Evolutionary conservation across 176 grass and related monocot genomes (phyloP), one percentile per base, ranked within the genome.

Genomic region (Aegilops longissima): DNA sequence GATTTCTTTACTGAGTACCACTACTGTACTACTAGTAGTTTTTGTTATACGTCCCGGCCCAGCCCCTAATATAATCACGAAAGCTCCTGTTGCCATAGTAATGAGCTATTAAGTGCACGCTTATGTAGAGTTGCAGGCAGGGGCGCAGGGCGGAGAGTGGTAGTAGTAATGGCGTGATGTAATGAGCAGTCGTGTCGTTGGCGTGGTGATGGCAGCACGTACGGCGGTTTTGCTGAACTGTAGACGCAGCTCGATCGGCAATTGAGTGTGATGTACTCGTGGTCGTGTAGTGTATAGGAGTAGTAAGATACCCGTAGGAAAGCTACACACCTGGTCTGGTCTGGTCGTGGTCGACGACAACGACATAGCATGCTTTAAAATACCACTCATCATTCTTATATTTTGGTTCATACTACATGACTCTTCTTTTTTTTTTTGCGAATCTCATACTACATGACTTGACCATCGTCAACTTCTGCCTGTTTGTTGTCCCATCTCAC

Each of bases 121-220:
- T 70, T 1, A 49, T 14, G 45, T 14, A n/a, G 11, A 8, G 34
- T 20, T 12, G n/a, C 11, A 21, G 11, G 44, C 44, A 45, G 38
- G 38, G 8, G 8, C 8, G 14, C 17, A 51, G 24, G 39, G 45
- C 45, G 45, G 4, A 0, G 45, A 49, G 45, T 49, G 12, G 45
- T 14, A 49, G 14, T 5, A 49, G 4, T 20, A 4, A 34, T n/a
- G 61, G 67, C 66, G 85, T 86, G 83, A 70, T 78, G 31, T 66
- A 39, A 66, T 74, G 80, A 23, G 4, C 8, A 70, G 79, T 80
- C 58, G 74, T 87, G 89, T 61, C 85, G 59, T 39, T 23, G 25
- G 9, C 66, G 58, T 44, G 23, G 70, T 87, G 80, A 90, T 56
- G 17, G 52, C 17, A 56, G 27, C 66, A 73, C 38, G 77, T 71